A percentile compares a stretch with the other conserved stretches of the same genome.
phyloP scores from a whole-genome alignment of 495 filamentous ascomycete species.

The Sordaria brevicollis region DNA sequence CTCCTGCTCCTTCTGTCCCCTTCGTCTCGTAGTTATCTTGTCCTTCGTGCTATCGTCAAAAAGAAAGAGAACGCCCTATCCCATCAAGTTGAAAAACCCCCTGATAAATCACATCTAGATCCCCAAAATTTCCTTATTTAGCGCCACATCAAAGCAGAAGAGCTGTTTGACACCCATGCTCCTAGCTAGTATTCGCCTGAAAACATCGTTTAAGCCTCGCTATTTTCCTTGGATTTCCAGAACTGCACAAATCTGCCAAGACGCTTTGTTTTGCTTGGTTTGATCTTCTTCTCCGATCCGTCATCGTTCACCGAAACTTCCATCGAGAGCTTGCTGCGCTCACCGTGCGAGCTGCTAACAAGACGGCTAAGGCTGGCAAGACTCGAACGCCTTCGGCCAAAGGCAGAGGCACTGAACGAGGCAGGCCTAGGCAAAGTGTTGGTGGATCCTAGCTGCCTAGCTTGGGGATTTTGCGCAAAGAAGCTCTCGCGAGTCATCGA shows the following conservation, averaged over 20 bases:
- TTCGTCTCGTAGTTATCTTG: constrained; percentile 12
- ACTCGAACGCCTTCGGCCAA: constrained; percentile 69
- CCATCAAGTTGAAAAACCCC: constrained; percentile 8
- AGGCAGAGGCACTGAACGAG: constrained; percentile 56
- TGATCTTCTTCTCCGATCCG: constrained; percentile 48
- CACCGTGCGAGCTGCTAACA: constrained; percentile 64
- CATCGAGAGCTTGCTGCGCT: constrained; percentile 72
- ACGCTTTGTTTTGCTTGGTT: constrained; percentile 60
- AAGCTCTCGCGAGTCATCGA: constrained; percentile 63
- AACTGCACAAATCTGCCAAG: constrained; percentile 77
- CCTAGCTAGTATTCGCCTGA: neutral
- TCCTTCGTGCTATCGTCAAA: constrained; percentile 31
- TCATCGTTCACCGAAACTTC: constrained; percentile 44
- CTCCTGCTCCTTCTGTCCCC: neutral
- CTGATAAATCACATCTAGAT: constrained; percentile 7
- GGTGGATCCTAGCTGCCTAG: constrained; percentile 27
- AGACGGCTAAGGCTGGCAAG: constrained; percentile 78
- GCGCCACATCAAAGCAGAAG: neutral
- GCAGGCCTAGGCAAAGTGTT: constrained; percentile 41
- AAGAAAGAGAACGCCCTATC: constrained; percentile 13
- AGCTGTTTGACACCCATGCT: neutral
- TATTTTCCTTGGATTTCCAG: constrained; percentile 50
- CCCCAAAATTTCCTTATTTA: neutral
- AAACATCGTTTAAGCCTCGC: constrained; percentile 7
- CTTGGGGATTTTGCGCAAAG: constrained; percentile 23